phyloP scores from a whole-genome alignment of 768 basidiomycete genomes.

The Thelephora ganbajun region DNA sequence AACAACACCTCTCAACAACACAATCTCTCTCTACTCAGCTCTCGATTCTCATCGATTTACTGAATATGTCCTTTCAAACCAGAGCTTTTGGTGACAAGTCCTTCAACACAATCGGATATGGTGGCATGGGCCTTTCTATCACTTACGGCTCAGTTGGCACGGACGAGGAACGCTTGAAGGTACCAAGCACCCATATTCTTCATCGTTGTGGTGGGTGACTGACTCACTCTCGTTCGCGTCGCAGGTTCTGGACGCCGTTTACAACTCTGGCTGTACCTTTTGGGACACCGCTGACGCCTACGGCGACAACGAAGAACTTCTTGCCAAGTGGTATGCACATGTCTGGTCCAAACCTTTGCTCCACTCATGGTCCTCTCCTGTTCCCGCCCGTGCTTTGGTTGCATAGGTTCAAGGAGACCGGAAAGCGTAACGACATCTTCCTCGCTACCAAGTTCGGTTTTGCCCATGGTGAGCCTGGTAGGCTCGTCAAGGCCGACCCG shows the following conservation, averaged over 20 bases:
- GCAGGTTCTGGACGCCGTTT: constrained; percentile 22
- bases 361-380: too few relatives aligned
- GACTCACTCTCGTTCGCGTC: too few relatives aligned
- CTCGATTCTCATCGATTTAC: too few relatives aligned
- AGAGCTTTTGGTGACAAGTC: constrained; percentile 30
- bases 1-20: too few relatives aligned
- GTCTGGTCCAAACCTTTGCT: constrained; percentile 5
- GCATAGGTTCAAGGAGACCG: too few relatives aligned
- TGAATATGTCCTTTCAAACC: too few relatives aligned
- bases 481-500: constrained; percentile 21
- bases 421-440: constrained; percentile 37
- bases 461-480: constrained; percentile 13
- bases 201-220: constrained; percentile 16
- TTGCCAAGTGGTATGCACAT: constrained; percentile 26
- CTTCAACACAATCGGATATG: constrained; percentile 45
- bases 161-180: constrained; percentile 51
- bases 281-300: constrained; percentile 36
- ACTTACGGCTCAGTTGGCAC: constrained; percentile 28
- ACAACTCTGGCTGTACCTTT: constrained; percentile 26
- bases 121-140: constrained; percentile 42
- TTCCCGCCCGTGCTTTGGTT: too few relatives aligned
- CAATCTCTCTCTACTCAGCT: too few relatives aligned
- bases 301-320: constrained; percentile 26
- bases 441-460: constrained; percentile 47
- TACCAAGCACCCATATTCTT: constrained; percentile 7